Evolutionary conservation across 106 monocot genomes (phyloP).

Genomic region (Dendrobium nobile): DNA sequence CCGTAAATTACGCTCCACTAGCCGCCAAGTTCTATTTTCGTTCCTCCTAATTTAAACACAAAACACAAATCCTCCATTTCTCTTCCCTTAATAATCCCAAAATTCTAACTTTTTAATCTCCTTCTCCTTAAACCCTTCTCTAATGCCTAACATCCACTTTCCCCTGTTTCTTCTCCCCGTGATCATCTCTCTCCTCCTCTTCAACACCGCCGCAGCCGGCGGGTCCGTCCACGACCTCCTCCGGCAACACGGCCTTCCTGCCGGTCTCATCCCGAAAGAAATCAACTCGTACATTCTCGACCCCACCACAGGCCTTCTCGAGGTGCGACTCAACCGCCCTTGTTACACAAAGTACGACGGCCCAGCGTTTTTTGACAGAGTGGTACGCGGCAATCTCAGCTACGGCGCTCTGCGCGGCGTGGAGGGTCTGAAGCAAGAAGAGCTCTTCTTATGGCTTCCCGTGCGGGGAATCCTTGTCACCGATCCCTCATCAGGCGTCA

Average conservation of each 20-base stretch:
- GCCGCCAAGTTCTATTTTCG: background rate
- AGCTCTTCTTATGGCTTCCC: constrained; percentile 90
- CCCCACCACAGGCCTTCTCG: constrained; percentile 37
- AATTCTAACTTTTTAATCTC: background rate
- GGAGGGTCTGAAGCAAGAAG: constrained; percentile 72
- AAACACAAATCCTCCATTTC: background rate
- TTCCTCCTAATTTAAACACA: background rate
- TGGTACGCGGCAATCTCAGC: constrained; percentile 69
- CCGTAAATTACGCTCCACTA: background rate
- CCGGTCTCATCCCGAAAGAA: constrained; percentile 53
- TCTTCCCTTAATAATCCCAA: background rate
- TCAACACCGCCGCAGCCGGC: too few relatives aligned
- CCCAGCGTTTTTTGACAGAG: constrained; percentile 55
- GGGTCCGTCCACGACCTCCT: constrained; percentile 53
- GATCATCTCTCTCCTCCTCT: background rate
- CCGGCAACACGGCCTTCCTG: constrained; percentile 54
- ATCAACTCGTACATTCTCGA: constrained; percentile 49
- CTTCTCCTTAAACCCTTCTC: background rate
- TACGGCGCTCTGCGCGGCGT: constrained; percentile 61
- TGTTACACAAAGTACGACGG: constrained; percentile 66
- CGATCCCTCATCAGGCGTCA: constrained; percentile 46
- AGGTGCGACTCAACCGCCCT: constrained; percentile 41
- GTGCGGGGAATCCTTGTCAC: constrained; percentile 57
- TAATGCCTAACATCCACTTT: background rate
- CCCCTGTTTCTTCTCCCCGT: background rate